Base-by-base conservation (phyloP, 257 asterid species). In the Capsicum chinense region DNA sequence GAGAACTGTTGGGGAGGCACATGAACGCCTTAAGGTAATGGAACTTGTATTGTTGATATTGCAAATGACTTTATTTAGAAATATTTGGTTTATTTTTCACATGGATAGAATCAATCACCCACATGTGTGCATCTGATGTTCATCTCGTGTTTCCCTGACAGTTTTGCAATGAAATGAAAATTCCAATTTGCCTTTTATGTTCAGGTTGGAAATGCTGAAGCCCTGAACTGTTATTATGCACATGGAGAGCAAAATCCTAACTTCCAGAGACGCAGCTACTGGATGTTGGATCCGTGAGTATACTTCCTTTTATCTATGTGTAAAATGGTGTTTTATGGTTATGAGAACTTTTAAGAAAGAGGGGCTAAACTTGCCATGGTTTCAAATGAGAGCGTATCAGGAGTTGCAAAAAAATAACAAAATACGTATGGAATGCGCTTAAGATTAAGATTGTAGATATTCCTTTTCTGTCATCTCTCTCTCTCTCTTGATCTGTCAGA, bases 211-310 rank as follows among this genome's bases (percentile, higher is more conserved):
- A 91, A 88, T 89, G 93, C 87, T 58, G 99, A 97, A 89, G 97
- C 97, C 83, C 85, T 97, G 62, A 95, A 95, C 80, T 97, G 99
- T 90, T 97, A 97, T 86, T 97, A 97, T 84, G 98, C 99, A 44
- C 98, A 93, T 87, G 98, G 98, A 80, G 97, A 91, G 86, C 93
- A 88, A 84, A 95, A 92, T 85, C 88, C 95, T 37, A 91, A 88
- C 84, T 94, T 97, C 88, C 97, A 92, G 91, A 92, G 99, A 84
- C 98, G 99, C 84, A 91, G 98, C 92, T 97, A 91, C 85, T 97
- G 99, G 99, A 95, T 93, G 90, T 90, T 97, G 91, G 92, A 97
- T 73, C 93, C 91, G 99, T 97, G 91, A 91, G 99, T 91, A 76
- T 86, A 56, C 74, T 66, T 52, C 7, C 63, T 59, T n/a, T 33